These are phyloP conservation scores for Lepidium africanum DNA, from an alignment of 345 rosid genomes.

Conservation along the genomic window DNA sequence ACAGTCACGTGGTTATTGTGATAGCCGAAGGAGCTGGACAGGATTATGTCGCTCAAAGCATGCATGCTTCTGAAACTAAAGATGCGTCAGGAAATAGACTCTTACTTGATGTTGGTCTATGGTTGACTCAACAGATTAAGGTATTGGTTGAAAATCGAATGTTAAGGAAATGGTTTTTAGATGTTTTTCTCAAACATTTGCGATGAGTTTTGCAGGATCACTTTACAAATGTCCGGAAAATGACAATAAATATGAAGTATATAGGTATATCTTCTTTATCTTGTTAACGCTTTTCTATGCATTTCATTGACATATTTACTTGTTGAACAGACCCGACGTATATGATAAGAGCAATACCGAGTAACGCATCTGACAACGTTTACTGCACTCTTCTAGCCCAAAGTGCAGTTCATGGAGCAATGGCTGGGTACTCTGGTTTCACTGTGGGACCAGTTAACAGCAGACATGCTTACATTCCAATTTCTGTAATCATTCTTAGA, in stretches of 20 bases:
- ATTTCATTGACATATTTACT: not conserved
- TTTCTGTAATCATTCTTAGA: constrained; percentile 35
- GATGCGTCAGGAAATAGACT: constrained; percentile 90
- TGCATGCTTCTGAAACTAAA: constrained; percentile 40
- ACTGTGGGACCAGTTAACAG: constrained; percentile 94
- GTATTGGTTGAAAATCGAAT: constrained; percentile 23
- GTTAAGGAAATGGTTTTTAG: not conserved
- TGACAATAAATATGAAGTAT: constrained; percentile 76
- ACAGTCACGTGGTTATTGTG: constrained; percentile 77
- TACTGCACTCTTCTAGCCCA: constrained; percentile 99
- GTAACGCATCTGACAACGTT: constrained; percentile 91
- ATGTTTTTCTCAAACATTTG: not conserved
- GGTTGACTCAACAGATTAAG: constrained; percentile 87
- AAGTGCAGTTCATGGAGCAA: constrained; percentile 95
- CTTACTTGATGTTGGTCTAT: constrained; percentile 84
- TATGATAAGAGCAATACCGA: constrained; percentile 90
- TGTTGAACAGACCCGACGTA: constrained; percentile 73
- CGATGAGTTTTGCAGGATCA: constrained; percentile 46
- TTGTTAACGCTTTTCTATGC: not conserved
- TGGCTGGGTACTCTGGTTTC: constrained; percentile 97
- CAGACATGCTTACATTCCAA: constrained; percentile 85
- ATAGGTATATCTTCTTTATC: constrained; percentile 47
- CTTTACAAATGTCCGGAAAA: constrained; percentile 54
- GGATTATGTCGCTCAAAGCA: constrained; percentile 61
- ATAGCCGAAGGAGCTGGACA: constrained; percentile 98